Conservation (phyloP, 768 basidiomycete genomes). For the Trametes meyenii region DNA sequence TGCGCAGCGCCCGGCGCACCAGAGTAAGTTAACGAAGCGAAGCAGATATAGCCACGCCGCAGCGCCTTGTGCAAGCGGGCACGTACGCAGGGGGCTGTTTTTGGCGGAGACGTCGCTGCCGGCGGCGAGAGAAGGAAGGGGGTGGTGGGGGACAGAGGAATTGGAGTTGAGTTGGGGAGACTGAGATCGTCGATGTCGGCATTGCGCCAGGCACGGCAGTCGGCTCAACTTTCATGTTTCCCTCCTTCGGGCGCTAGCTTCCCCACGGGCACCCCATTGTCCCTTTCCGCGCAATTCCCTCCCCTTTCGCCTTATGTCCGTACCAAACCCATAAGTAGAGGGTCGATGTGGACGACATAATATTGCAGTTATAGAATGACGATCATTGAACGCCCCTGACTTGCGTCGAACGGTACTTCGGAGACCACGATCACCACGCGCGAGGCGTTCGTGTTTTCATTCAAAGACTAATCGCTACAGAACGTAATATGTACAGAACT, state of each 20-base stretch:
- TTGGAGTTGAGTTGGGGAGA: background rate
- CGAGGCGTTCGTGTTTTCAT: slow-evolving; percentile 10
- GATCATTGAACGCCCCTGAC: background rate
- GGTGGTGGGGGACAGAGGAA: background rate
- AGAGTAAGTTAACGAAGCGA: slow-evolving; percentile 7
- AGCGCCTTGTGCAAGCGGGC: slow-evolving; percentile 12
- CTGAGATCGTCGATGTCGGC: slow-evolving; percentile 11
- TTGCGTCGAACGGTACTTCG: background rate
- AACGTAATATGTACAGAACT: slow-evolving; percentile 1
- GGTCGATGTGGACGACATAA: no score
- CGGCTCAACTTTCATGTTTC: slow-evolving; percentile 7
- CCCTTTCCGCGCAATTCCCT: background rate
- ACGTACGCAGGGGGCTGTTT: slow-evolving; percentile 1
- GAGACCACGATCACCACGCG: slow-evolving; percentile 5
- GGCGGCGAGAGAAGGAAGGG: background rate
- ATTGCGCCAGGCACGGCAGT: slow-evolving; percentile 4
- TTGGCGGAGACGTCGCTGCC: slow-evolving; percentile 1
- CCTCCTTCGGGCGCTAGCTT: slow-evolving; percentile 7
- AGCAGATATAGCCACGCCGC: slow-evolving; percentile 16
- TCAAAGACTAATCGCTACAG: slow-evolving; percentile 15
- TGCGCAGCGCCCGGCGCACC: slow-evolving; percentile 21
- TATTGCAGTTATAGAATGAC: background rate
- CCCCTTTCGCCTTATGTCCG: background rate
- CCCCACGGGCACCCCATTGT: slow-evolving; percentile 3
- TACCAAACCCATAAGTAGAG: background rate